Percentiles rank a stretch among this genome's conserved stretches.
Evolutionary conservation across 441 rosid genomes (phyloP).

Genomic region (Populus tomentosa): DNA sequence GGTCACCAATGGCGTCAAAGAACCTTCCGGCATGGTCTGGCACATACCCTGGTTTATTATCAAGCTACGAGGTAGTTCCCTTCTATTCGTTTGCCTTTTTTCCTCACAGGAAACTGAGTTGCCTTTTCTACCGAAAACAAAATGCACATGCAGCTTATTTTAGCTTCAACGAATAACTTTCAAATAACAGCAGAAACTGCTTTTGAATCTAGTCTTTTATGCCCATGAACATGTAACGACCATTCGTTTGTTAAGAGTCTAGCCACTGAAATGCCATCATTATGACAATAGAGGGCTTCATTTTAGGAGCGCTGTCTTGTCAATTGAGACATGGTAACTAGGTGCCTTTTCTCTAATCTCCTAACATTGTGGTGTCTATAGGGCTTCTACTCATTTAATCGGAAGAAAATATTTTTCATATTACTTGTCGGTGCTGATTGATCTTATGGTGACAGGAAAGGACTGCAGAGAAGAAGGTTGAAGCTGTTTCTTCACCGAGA

Average conservation of each 20-base stretch:
- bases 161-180: background rate
- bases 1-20: constrained; percentile 14
- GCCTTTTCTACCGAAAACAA: background rate
- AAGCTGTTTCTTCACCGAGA: constrained; percentile 71
- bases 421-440: constrained; percentile 3
- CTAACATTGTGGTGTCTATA: background rate
- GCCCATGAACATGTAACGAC: background rate
- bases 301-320: no score
- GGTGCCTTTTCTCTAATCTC: background rate
- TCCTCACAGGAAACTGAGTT: constrained; percentile 1
- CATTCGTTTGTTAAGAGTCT: background rate
- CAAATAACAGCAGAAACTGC: background rate
- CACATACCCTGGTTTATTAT: constrained; percentile 27
- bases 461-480: constrained; percentile 24
- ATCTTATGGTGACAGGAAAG: constrained; percentile 45
- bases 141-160: background rate
- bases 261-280: background rate
- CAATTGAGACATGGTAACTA: no score
- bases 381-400: background rate
- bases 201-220: no score
- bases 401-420: background rate
- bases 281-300: background rate
- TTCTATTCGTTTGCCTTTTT: background rate
- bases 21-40: constrained; percentile 42
- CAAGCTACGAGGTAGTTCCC: constrained; percentile 31